phyloP scores from a whole-genome alignment of 2,329 filamentous ascomycete genomes.

The Camptophora hylomeconis region DNA sequence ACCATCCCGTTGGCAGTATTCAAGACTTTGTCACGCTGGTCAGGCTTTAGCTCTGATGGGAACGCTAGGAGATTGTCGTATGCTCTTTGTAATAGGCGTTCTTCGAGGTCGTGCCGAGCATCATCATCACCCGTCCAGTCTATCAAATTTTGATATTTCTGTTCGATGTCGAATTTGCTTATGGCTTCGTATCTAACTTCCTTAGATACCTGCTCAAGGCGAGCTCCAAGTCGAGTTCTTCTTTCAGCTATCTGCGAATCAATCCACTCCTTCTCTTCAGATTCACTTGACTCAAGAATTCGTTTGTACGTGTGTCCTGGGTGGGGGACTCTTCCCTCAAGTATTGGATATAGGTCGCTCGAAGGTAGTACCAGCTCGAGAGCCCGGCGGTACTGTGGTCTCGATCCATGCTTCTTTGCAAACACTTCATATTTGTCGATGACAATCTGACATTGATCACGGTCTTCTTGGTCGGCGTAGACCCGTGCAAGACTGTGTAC shows the following conservation, averaged over 20 bases:
- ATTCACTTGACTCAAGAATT: constrained; percentile 71
- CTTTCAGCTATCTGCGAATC: constrained; percentile 83
- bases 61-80: constrained; percentile 65
- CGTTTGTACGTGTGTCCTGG: constrained; percentile 70
- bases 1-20: constrained; percentile 85
- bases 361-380: constrained; percentile 65
- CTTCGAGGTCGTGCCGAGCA: constrained; percentile 69
- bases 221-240: constrained; percentile 73
- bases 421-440: constrained; percentile 71
- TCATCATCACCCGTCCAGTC: constrained; percentile 87
- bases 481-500: constrained; percentile 63
- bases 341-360: constrained; percentile 63
- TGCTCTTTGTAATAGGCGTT: constrained; percentile 72
- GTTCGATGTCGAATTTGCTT: constrained; percentile 60
- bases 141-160: constrained; percentile 69
- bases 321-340: constrained; percentile 72
- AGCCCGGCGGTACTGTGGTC: constrained; percentile 61
- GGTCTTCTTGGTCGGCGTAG: constrained; percentile 52
- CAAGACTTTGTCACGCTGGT: constrained; percentile 59
- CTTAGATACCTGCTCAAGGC: constrained; percentile 65
- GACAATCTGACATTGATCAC: constrained; percentile 45
- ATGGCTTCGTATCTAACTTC: constrained; percentile 84
- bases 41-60: constrained; percentile 51
- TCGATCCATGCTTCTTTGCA: constrained; percentile 58
- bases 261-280: constrained; percentile 76